Conservation (phyloP, 768 basidiomycete genomes). For the Auriculariales sp. region DNA sequence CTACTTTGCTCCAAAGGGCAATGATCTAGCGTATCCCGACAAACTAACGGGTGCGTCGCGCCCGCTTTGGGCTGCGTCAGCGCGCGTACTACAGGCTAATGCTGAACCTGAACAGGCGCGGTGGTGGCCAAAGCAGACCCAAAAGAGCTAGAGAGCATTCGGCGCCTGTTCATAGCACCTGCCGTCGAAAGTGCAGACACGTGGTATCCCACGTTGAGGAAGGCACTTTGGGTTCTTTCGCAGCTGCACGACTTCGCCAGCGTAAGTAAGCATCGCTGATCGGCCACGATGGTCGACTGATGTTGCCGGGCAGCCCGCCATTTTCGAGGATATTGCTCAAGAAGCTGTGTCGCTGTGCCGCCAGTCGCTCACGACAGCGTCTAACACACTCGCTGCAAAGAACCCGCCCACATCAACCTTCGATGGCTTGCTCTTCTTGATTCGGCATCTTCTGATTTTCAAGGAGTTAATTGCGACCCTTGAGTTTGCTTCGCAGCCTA, state of each 20-base stretch:
- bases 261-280: conserved; percentile 26
- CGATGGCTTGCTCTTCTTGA: conserved; percentile 77
- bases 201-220: conserved; percentile 85
- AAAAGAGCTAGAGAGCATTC: conserved; percentile 51
- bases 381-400: conserved; percentile 44
- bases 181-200: conserved; percentile 62
- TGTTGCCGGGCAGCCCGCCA: conserved; percentile 59
- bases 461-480: conserved; percentile 79
- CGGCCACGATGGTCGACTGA: not conserved
- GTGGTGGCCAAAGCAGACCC: conserved; percentile 23
- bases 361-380: conserved; percentile 61
- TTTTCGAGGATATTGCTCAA: conserved; percentile 93
- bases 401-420: conserved; percentile 29
- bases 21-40: conserved; percentile 79
- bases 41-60: conserved; percentile 57
- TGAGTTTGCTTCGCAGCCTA: conserved; percentile 38
- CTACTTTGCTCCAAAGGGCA: conserved; percentile 60
- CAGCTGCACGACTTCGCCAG: conserved; percentile 88
- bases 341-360: conserved; percentile 78
- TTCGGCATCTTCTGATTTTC: conserved; percentile 77
- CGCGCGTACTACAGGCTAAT: too few species aligned
- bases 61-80: too few species aligned
- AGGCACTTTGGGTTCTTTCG: conserved; percentile 82
- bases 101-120: conserved; percentile 9
- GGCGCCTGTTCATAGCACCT: conserved; percentile 55